Conservation (phyloP, 306 rosid species). For the Pyrus betulifolia region DNA sequence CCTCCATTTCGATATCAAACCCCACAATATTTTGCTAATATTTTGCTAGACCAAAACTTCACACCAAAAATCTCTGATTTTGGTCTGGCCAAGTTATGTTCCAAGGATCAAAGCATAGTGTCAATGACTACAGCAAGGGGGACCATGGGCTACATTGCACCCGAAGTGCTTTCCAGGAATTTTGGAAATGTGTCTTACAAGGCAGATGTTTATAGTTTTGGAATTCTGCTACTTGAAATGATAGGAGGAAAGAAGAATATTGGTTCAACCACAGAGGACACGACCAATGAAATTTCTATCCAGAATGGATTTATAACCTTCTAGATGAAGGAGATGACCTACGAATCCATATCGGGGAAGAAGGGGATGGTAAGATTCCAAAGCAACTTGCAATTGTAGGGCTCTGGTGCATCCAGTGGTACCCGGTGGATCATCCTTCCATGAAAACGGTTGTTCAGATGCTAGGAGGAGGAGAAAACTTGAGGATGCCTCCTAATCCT, state of each 20-base stretch:
- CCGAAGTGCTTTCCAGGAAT: slow-evolving; percentile 23
- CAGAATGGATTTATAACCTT: not conserved
- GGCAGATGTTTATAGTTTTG: slow-evolving; percentile 26
- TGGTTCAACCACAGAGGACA: too few relatives aligned
- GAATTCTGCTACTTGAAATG: slow-evolving; percentile 26
- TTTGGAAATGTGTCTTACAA: slow-evolving; percentile 25
- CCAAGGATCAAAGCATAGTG: not conserved
- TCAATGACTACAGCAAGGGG: not conserved
- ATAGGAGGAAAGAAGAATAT: too few relatives aligned
- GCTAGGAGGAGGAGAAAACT: not conserved
- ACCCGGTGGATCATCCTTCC: not conserved
- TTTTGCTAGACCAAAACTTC: slow-evolving; percentile 19
- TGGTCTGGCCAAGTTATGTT: slow-evolving; percentile 21
- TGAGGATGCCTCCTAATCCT: not conserved
- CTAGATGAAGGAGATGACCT: not conserved
- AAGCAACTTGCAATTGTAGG: not conserved
- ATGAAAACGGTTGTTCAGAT: not conserved
- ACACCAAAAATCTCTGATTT: slow-evolving; percentile 29
- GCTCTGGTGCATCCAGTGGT: not conserved
- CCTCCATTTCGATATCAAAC: slow-evolving; percentile 37
- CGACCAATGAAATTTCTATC: too few relatives aligned
- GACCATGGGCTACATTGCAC: slow-evolving; percentile 31
- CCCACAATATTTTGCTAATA: slow-evolving; percentile 29
- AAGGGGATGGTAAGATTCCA: not conserved
- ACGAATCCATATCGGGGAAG: not conserved